These are phyloP conservation scores for Lobosporangium transversale DNA, from an alignment of 192 early-diverging fungal genomes.

Conservation along the genomic window DNA sequence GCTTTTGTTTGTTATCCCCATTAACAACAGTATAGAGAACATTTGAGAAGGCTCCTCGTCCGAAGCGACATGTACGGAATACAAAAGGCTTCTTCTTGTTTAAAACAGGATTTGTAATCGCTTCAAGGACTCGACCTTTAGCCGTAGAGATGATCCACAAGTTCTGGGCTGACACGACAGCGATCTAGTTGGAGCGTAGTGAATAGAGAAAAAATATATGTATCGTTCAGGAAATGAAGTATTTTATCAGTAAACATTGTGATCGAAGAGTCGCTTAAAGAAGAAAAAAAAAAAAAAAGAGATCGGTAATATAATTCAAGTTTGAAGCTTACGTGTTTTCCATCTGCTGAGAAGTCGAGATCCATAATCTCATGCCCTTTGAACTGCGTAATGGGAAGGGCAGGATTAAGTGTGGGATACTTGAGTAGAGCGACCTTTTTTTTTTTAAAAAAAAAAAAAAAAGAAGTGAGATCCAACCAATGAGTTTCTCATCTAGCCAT, in stretches of 20 bases:
- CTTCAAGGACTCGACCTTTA: conserved; percentile 57
- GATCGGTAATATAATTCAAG: too few relatives aligned
- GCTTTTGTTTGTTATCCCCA: conserved; percentile 58
- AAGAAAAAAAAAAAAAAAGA: background rate
- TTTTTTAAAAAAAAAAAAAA: background rate
- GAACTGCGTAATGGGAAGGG: conserved; percentile 60
- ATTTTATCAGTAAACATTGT: background rate
- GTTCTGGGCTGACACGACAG: conserved; percentile 58
- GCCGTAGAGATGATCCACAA: conserved; percentile 56
- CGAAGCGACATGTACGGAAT: conserved; percentile 68
- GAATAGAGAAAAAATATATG: background rate
- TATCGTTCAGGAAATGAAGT: background rate
- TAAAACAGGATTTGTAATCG: conserved; percentile 51
- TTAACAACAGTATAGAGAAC: conserved; percentile 75
- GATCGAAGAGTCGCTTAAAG: background rate
- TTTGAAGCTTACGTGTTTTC: conserved; percentile 24
- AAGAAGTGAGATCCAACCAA: background rate
- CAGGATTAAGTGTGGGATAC: conserved; percentile 68
- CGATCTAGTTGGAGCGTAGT: conserved; percentile 50
- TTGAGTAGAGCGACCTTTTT: conserved; percentile 60
- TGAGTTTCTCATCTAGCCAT: background rate
- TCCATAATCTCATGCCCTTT: conserved; percentile 73
- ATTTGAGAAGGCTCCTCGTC: conserved; percentile 61
- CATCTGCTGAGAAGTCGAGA: conserved; percentile 69
- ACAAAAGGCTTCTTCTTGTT: conserved; percentile 55